Evolutionary conservation across 129 eudicot species (phyloP).

Genomic region (Saussurea involucrata): DNA sequence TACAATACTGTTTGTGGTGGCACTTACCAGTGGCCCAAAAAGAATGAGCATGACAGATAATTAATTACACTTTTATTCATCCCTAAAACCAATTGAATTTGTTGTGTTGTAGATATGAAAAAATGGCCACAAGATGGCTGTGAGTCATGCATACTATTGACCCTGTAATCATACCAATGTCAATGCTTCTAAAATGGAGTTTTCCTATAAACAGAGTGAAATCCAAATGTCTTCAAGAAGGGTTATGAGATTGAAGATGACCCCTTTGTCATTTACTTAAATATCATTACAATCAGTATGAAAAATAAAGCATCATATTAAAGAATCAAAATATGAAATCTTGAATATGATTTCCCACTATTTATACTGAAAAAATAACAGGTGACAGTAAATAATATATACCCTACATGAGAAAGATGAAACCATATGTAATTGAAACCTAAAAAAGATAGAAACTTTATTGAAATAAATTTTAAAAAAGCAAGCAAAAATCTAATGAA

Average conservation of each 20-base stretch:
- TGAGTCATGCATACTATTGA: too few species aligned
- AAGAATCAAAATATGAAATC: background rate
- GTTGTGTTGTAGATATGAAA: background rate
- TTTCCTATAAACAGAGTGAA: background rate
- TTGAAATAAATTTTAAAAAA: background rate
- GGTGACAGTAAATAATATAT: constrained; percentile 4
- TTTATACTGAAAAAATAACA: background rate
- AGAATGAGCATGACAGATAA: background rate
- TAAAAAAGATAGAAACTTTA: background rate
- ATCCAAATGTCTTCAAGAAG: background rate
- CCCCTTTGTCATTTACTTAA: background rate
- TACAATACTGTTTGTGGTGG: too few species aligned
- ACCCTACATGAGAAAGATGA: constrained; percentile 5
- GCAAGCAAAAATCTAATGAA: constrained; percentile 25
- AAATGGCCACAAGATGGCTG: background rate
- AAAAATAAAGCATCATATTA: too few species aligned
- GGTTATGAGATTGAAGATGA: background rate
- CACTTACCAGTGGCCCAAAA: background rate
- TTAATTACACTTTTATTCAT: background rate
- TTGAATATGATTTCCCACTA: constrained; percentile 1
- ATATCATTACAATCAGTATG: background rate
- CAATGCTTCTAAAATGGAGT: background rate
- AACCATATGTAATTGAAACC: background rate
- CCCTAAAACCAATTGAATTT: background rate
- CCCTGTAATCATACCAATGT: too few species aligned